These are phyloP conservation scores for Chlamydomonas sphaeroides DNA, from an alignment of 139 green algal species.

Conservation along the genomic window DNA sequence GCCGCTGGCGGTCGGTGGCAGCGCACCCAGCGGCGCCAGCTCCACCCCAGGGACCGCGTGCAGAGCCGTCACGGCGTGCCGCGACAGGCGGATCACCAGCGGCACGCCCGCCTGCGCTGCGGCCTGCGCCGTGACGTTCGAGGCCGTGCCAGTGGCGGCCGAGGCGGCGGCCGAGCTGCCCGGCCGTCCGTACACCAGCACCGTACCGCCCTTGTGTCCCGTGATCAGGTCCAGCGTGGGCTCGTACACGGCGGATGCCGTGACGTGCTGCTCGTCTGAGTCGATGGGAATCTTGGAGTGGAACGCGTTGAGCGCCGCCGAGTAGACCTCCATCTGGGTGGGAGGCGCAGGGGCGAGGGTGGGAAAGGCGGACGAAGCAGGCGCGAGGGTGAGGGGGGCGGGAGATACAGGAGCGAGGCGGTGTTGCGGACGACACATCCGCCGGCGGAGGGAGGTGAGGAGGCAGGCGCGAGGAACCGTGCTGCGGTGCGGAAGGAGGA, in stretches of 20 bases:
- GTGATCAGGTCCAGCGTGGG: slow-evolving; percentile 28
- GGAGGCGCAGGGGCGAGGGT: neutral
- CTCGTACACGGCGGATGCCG: slow-evolving; percentile 19
- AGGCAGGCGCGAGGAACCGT: too few species aligned
- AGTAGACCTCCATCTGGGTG: slow-evolving; percentile 30
- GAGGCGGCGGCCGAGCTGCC: too few species aligned
- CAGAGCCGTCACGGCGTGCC: slow-evolving; percentile 21
- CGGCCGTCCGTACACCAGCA: slow-evolving; percentile 33
- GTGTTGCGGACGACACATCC: too few species aligned
- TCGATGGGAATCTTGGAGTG: slow-evolving; percentile 10
- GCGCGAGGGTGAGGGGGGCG: too few species aligned
- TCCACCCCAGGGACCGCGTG: slow-evolving; percentile 6
- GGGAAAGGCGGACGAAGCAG: neutral
- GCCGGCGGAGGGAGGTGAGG: too few species aligned
- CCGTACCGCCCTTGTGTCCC: slow-evolving; percentile 24
- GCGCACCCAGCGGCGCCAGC: slow-evolving; percentile 20
- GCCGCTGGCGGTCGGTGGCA: neutral
- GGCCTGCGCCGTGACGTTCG: neutral
- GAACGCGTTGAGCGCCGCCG: slow-evolving; percentile 10
- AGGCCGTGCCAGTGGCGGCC: neutral
- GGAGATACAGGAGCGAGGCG: too few species aligned
- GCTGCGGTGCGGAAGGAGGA: too few species aligned
- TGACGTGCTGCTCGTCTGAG: neutral
- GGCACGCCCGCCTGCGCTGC: slow-evolving; percentile 16
- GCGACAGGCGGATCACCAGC: slow-evolving; percentile 14